Evolutionary conservation across 1,139 yeast genomes (phyloP).

Genomic region (Kodamaea derodonti): DNA sequence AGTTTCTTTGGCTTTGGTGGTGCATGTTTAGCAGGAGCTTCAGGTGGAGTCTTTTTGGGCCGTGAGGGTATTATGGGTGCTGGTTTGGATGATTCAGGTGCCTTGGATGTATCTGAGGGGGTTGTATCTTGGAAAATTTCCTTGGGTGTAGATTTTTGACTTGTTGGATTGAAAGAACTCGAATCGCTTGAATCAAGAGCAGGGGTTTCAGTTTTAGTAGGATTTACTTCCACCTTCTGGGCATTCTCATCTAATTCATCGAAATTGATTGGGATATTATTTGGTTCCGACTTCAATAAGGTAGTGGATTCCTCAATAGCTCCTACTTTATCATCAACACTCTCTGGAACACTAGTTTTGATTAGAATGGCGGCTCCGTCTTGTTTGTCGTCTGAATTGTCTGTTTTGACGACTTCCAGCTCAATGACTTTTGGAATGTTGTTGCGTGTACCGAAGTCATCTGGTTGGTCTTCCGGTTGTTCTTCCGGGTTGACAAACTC

Average conservation of each 20-base stretch:
- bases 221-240: neutral
- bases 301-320: too few species aligned
- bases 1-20: conserved; percentile 75
- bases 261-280: neutral
- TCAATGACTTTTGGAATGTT: too few species aligned
- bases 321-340: too few species aligned
- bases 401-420: too few species aligned
- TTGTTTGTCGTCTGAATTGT: too few species aligned
- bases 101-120: neutral
- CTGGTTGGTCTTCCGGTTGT: too few species aligned
- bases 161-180: too few species aligned
- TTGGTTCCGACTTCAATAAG: neutral
- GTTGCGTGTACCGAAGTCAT: too few species aligned
- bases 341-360: too few species aligned
- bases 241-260: too few species aligned
- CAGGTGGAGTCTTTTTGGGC: conserved; percentile 5
- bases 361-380: too few species aligned
- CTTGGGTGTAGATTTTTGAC: neutral
- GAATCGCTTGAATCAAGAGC: neutral
- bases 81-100: neutral
- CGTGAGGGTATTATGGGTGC: conserved; percentile 7
- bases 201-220: neutral
- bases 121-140: neutral
- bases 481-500: too few species aligned
- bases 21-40: conserved; percentile 34